Base-by-base conservation (phyloP, 192 early-diverging fungal species). In the Umbelopsis vinacea region DNA sequence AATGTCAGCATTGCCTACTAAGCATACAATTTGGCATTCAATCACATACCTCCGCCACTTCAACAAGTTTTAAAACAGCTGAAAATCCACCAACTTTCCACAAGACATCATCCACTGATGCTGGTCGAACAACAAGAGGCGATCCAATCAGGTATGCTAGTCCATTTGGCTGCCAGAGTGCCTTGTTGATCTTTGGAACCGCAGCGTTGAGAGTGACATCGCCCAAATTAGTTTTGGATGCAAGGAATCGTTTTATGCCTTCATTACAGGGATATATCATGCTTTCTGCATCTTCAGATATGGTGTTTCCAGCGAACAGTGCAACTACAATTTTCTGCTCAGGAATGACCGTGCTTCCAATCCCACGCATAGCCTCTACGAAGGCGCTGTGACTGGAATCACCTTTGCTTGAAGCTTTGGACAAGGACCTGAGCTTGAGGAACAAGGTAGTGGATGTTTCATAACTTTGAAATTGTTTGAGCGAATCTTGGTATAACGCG, bases 71-170 rank as follows among this genome's bases (percentile, higher is more conserved):
- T 12, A 92, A 67, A 12, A 84, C 85, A 12, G 91, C 76, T 19
- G 88, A 84, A 76, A 86, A 90, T 11, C 91, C 91, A 17, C 91
- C 91, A 24, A 92, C 79, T 48, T 90, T 91, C 90, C 90, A 91
- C 66, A 90, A 82, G 3, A 87, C 82, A 68, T 91, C 89, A 72
- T 88, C 86, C 29, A 92, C 50, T 24, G 87, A 79, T 66, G 83
- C 77, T 23, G 89, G 89, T 46, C 77, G 77, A 40, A 90, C 86
- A 1, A 88, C 76, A 15, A 89, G 66, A 0, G 89, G 87, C 37
- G 83, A 73, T 2, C 90, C 90, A 4, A 80, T 45, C 10, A 92
- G 47, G 35, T 80, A 70, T 21, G 82, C 89, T 33, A 83, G 78
- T 4, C 76, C 77, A 14, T 75, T 69, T 12, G 76, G 54, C 6